These are phyloP conservation scores for Entelexis paramagnoliae DNA, from an alignment of 1,139 yeast species.

Conservation along the genomic window DNA sequence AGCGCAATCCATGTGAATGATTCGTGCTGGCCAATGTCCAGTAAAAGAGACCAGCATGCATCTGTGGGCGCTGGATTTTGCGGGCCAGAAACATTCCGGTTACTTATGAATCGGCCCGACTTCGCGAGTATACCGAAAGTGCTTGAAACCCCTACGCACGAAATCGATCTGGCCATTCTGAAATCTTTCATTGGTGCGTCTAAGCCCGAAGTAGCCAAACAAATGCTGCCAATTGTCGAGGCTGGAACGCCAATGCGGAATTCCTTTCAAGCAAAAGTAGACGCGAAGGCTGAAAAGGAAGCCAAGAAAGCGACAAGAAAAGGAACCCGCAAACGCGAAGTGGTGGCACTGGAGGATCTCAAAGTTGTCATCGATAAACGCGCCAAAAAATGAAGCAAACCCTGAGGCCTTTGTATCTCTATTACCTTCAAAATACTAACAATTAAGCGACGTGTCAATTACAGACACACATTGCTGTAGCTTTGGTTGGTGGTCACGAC, in stretches of 20 bases:
- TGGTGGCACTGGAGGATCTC: neutral
- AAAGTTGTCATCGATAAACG: neutral
- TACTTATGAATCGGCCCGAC: conserved; percentile 57
- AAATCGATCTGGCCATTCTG: conserved; percentile 59
- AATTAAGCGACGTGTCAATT: no score
- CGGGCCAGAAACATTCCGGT: conserved; percentile 73
- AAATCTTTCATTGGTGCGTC: conserved; percentile 57
- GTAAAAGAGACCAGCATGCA: conserved; percentile 87
- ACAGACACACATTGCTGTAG: no score
- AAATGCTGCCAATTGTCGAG: conserved; percentile 42
- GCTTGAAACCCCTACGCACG: conserved; percentile 64
- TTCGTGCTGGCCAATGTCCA: conserved; percentile 86
- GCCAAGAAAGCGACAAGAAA: neutral
- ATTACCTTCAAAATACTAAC: no score
- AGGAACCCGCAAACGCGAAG: neutral
- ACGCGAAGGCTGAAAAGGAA: conserved; percentile 23
- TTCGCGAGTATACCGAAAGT: conserved; percentile 63
- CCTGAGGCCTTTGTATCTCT: neutral
- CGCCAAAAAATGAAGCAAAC: neutral
- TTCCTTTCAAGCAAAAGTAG: conserved; percentile 26
- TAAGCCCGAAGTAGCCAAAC: conserved; percentile 44
- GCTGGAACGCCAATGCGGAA: conserved; percentile 30
- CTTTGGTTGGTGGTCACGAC: no score
- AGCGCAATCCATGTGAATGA: conserved; percentile 82
- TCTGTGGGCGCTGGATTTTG: conserved; percentile 80